These are phyloP conservation scores for Aspergillus viridinutans DNA, from an alignment of 2,329 filamentous ascomycete genomes.

Conservation along the genomic window DNA sequence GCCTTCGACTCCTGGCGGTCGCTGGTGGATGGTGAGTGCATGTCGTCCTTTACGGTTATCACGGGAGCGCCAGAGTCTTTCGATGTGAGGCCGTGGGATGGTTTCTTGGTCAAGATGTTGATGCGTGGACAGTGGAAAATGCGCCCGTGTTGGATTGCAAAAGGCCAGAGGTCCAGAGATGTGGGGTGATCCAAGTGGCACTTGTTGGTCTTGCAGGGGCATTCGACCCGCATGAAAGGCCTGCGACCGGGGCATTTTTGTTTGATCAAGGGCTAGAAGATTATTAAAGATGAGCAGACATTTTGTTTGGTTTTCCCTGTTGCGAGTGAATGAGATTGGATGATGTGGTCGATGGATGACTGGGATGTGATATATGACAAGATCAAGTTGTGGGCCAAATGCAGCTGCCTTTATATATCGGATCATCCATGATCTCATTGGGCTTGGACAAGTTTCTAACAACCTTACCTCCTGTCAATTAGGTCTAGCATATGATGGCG, in stretches of 20 bases:
- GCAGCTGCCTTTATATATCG: no score
- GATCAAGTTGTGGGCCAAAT: no score
- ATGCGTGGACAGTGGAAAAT: constrained; percentile 19
- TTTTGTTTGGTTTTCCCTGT: neutral
- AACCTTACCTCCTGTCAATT: no score
- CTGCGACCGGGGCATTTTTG: neutral
- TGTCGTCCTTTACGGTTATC: constrained; percentile 49
- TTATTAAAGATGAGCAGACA: neutral
- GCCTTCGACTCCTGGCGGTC: constrained; percentile 13
- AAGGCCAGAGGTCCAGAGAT: constrained; percentile 43
- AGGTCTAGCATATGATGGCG: no score
- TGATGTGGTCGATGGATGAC: neutral
- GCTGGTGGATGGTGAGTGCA: constrained; percentile 31
- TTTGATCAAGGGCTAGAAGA: neutral
- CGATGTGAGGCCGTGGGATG: constrained; percentile 9
- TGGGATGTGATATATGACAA: no score
- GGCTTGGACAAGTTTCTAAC: no score
- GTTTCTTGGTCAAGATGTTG: constrained; percentile 1
- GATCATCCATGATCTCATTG: no score
- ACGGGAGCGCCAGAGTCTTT: constrained; percentile 41
- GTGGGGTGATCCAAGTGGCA: neutral
- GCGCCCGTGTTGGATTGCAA: constrained; percentile 48
- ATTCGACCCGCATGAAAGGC: neutral
- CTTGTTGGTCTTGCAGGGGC: neutral
- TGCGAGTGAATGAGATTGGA: neutral